phyloP scores from a whole-genome alignment of 75 land plant species.

The Adiantum capillusveneris region DNA sequence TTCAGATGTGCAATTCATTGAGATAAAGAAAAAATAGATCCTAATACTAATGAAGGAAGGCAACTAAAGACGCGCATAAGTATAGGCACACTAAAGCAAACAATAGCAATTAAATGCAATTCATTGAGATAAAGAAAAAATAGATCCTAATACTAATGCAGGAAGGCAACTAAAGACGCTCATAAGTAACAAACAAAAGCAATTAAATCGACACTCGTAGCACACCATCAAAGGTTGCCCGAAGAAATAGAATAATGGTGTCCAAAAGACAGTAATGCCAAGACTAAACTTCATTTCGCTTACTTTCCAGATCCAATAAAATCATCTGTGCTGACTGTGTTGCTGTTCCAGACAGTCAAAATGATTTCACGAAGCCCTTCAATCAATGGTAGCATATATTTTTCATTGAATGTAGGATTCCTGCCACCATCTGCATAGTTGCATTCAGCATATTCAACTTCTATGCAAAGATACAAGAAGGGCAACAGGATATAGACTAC shows the following conservation, averaged over 20 bases:
- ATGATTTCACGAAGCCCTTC: constrained; percentile 71
- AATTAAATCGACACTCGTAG: neutral
- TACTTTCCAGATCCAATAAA: constrained; percentile 78
- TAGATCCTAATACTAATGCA: too few relatives aligned
- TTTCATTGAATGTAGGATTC: constrained; percentile 75
- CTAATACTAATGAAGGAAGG: too few relatives aligned
- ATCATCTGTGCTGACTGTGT: constrained; percentile 61
- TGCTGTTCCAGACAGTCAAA: constrained; percentile 80
- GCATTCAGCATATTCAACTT: too few relatives aligned
- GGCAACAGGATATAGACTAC: too few relatives aligned
- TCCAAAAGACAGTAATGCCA: neutral
- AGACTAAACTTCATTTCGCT: neutral
- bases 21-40: too few relatives aligned
- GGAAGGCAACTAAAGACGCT: too few relatives aligned
- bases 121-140: too few relatives aligned
- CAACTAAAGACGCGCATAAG: too few relatives aligned
- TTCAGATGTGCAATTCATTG: too few relatives aligned
- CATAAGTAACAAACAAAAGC: neutral
- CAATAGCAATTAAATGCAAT: neutral
- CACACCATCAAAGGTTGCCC: neutral
- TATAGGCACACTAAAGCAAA: too few relatives aligned
- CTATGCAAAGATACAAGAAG: too few relatives aligned
- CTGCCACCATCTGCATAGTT: constrained; percentile 82
- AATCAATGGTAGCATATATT: constrained; percentile 54
- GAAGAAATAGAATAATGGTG: too few relatives aligned